These are phyloP conservation scores for Plasmodium gaboni DNA, from an alignment of 169 alveolate species.

Conservation along the genomic window DNA sequence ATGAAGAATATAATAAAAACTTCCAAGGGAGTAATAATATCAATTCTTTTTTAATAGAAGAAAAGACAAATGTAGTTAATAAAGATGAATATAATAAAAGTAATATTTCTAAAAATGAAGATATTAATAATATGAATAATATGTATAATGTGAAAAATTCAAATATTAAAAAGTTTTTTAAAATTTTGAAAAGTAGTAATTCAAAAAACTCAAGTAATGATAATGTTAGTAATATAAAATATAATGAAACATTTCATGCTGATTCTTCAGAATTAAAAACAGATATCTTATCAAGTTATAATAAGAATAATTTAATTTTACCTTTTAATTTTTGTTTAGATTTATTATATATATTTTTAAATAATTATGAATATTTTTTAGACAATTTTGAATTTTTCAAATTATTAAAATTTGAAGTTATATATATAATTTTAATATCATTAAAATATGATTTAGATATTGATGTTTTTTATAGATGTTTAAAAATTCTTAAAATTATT, in stretches of 20 bases:
- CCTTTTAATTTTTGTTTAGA: constrained; percentile 66
- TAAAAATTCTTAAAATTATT: constrained; percentile 53
- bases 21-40: background rate
- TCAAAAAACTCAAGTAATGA: constrained; percentile 5
- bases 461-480: constrained; percentile 60
- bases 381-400: constrained; percentile 66
- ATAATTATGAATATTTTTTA: constrained; percentile 67
- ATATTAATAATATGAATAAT: background rate
- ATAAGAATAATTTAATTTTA: constrained; percentile 66
- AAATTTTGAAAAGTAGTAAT: constrained; percentile 64
- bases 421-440: constrained; percentile 42
- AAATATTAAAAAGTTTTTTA: constrained; percentile 57
- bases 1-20: background rate
- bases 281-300: constrained; percentile 55
- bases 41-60: background rate
- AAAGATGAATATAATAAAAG: background rate
- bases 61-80: background rate
- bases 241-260: constrained; percentile 15
- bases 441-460: constrained; percentile 55
- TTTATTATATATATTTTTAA: constrained; percentile 56
- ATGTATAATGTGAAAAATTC: constrained; percentile 28
- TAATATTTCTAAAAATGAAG: background rate
- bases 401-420: constrained; percentile 64
- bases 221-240: constrained; percentile 3
- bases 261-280: constrained; percentile 16